Evolutionary conservation across 2,329 filamentous ascomycete genomes (phyloP), one percentile per base, ranked within the genome.

Genomic region (Scytalidium sp.): DNA sequence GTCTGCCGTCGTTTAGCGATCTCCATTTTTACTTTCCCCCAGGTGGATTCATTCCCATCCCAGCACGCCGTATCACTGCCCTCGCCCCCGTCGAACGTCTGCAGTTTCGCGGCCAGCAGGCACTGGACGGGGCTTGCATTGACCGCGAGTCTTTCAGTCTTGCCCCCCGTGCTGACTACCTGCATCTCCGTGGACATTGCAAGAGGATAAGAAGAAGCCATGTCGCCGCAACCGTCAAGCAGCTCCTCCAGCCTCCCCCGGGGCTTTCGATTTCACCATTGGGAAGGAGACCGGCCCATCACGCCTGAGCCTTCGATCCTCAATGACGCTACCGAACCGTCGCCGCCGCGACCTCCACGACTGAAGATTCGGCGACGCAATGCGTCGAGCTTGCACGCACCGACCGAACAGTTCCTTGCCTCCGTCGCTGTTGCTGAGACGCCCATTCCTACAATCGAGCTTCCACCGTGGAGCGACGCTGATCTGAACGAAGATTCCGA

Each of bases 361-460:
- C 49, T 66, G 15, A 63, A 60, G 49, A 55, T 67, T 19, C 56
- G 56, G 41, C 43, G 63, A 45, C 59, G 64, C 41, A 60, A 61
- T 56, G 56, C 56, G 22, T 43, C 59, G 19, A 60, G 43, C 32
- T 50, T 62, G 66, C 74, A 59, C 51, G 81, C 81, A 32, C 81
- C 83, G 2, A 85, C 83, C 1, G 74, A 83, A 60, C 80, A 85
- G 45, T 86, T 86, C 60, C 75, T 86, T n/a, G 82, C 81, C 2
- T 85, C 81, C 3, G 83, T 86, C 50, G 82, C 80, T 41, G 81
- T 81, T 17, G 83, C 81, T 52, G 83, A 86, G 61, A 70, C 84
- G 3, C 80, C 82, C 20, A 77, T 86, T 46, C 83, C 81, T 13
- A 85, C 81, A 63, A 84, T 86, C 49, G 83, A 86, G 64, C 72